phyloP scores from a whole-genome alignment of 2,329 filamentous ascomycete species.

The Hypoxylon sp. region DNA sequence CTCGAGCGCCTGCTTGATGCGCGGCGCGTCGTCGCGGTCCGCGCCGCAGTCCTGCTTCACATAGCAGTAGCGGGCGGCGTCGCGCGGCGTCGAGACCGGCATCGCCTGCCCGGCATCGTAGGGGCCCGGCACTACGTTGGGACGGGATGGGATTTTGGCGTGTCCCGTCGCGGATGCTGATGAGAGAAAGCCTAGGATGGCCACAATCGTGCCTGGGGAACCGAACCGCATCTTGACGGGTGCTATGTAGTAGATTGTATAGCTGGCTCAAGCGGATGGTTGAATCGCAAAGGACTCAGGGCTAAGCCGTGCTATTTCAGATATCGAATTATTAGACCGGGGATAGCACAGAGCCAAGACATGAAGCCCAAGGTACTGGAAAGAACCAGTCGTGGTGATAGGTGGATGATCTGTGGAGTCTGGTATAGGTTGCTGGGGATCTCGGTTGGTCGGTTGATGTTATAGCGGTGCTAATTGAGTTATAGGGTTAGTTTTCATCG shows the following conservation, averaged over 20 bases:
- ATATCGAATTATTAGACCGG: neutral
- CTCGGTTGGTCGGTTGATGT: conserved; percentile 30
- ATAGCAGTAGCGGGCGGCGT: conserved; percentile 32
- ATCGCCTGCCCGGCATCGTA: conserved; percentile 26
- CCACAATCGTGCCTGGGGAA: conserved; percentile 7
- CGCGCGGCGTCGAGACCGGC: conserved; percentile 31
- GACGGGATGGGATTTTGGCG: conserved; percentile 30
- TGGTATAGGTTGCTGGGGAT: conserved; percentile 15
- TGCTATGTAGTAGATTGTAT: neutral
- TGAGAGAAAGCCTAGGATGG: conserved; percentile 8
- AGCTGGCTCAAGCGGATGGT: neutral
- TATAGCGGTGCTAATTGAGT: conserved; percentile 21
- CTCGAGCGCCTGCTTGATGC: conserved; percentile 65
- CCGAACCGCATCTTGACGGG: conserved; percentile 22
- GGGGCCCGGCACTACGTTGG: conserved; percentile 30
- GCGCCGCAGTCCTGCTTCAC: conserved; percentile 29
- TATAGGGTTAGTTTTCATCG: conserved; percentile 2
- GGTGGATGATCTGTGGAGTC: conserved; percentile 39
- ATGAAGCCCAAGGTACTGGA: conserved; percentile 12
- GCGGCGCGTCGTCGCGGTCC: conserved; percentile 43
- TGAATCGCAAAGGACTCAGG: neutral
- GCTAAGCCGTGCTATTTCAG: neutral
- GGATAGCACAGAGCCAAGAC: conserved; percentile 24
- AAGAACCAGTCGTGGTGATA: conserved; percentile 25
- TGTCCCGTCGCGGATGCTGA: conserved; percentile 9